phyloP scores from a whole-genome alignment of 129 eudicot species.

The Artemisia argyi region DNA sequence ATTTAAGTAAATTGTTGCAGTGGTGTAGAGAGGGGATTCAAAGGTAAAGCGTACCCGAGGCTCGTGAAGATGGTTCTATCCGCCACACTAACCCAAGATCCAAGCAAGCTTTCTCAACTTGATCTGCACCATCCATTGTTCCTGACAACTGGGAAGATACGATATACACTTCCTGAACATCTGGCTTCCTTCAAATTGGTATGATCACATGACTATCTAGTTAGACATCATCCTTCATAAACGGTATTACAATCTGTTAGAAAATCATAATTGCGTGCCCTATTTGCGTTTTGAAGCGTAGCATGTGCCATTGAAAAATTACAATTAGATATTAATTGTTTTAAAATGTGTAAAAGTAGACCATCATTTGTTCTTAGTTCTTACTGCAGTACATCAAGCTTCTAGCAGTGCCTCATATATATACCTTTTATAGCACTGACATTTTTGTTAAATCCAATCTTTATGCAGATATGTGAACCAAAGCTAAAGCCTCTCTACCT shows the following conservation, averaged over 20 bases:
- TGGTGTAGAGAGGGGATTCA: constrained; percentile 90
- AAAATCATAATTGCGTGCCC: not conserved
- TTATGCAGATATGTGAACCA: constrained; percentile 70
- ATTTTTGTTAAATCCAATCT: not conserved
- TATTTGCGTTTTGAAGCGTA: not conserved
- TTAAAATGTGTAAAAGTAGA: not conserved
- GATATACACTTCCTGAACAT: constrained; percentile 80
- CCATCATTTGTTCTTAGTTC: constrained; percentile 2
- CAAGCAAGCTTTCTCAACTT: constrained; percentile 90
- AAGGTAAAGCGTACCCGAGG: constrained; percentile 66
- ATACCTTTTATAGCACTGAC: not conserved
- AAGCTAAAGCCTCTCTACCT: constrained; percentile 75
- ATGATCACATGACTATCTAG: constrained; percentile 28
- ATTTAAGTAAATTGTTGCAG: constrained; percentile 42
- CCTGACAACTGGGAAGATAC: constrained; percentile 70
- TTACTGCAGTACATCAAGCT: constrained; percentile 10
- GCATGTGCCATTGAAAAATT: not conserved
- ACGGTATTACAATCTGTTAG: constrained; percentile 6
- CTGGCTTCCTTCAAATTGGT: constrained; percentile 73
- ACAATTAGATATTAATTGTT: not conserved
- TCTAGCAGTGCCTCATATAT: constrained; percentile 14
- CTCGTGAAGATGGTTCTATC: constrained; percentile 72
- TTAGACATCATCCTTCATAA: constrained; percentile 5
- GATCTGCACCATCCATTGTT: constrained; percentile 91
- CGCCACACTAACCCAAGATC: constrained; percentile 94